A percentile compares a stretch with the other conserved stretches of the same genome.
These are phyloP conservation scores for Pinus taeda DNA, from an alignment of 75 land plant species.

Conservation along the genomic window DNA sequence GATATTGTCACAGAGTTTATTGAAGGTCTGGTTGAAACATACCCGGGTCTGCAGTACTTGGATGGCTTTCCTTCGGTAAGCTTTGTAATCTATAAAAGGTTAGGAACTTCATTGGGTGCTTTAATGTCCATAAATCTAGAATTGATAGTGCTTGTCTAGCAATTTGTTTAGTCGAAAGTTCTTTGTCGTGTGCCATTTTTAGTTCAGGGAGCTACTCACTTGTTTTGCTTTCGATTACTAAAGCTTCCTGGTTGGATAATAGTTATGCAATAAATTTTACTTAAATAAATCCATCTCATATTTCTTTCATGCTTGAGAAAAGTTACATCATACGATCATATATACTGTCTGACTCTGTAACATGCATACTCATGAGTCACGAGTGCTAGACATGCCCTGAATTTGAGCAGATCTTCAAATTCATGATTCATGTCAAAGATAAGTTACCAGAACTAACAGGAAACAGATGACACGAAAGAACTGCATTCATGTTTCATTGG, in stretches of 20 bases:
- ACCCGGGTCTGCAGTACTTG: constrained; percentile 82
- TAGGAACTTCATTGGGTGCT: neutral
- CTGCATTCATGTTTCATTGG: too few species aligned
- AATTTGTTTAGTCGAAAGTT: neutral
- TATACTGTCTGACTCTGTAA: too few species aligned
- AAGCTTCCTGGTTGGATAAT: neutral
- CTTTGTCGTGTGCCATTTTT: neutral
- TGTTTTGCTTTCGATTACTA: neutral
- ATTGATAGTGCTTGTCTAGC: too few species aligned
- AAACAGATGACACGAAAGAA: neutral
- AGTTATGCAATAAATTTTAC: neutral
- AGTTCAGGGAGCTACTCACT: neutral
- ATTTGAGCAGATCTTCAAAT: neutral
- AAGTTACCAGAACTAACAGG: neutral
- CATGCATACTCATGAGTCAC: neutral
- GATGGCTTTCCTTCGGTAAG: constrained; percentile 97
- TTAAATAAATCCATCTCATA: too few species aligned
- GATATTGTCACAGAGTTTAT: constrained; percentile 92
- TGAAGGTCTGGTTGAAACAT: constrained; percentile 97
- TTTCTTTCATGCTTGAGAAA: too few species aligned
- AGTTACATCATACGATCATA: too few species aligned
- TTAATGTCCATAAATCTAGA: neutral
- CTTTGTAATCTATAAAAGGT: neutral
- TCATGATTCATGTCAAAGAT: neutral
- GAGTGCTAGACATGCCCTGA: neutral